A percentile compares a stretch with the other conserved stretches of the same genome.
Conservation (phyloP, 1,284 basidiomycete species). For the Cryptococcus hybrid region DNA sequence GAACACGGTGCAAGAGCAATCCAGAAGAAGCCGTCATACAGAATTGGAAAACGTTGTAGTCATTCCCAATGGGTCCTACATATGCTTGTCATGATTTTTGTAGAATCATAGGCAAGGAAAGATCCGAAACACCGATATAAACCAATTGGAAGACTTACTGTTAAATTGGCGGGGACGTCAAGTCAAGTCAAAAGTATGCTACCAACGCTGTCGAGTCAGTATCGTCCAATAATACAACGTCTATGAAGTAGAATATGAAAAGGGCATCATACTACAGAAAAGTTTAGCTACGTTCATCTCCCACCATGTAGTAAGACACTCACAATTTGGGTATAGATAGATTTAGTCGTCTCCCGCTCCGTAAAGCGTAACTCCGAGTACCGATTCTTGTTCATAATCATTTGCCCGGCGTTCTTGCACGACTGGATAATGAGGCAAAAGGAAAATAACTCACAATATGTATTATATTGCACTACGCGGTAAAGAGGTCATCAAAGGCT, state of each 20-base stretch:
- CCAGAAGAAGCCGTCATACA: conserved; percentile 32
- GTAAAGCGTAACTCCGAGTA: conserved; percentile 41
- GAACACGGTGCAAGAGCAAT: not conserved
- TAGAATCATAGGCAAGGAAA: conserved; percentile 37
- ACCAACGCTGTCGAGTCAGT: not conserved
- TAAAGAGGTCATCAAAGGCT: no score
- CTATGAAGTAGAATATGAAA: conserved; percentile 1
- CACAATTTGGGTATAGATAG: conserved; percentile 45
- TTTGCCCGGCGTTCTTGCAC: conserved; percentile 10
- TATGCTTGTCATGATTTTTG: conserved; percentile 48
- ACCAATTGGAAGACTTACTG: not conserved
- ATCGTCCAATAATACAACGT: not conserved
- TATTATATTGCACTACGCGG: not conserved
- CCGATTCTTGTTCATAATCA: conserved; percentile 49
- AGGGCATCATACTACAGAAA: conserved; percentile 26
- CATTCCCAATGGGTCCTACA: conserved; percentile 47
- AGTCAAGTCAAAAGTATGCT: not conserved
- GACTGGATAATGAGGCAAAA: not conserved
- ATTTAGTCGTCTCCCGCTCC: conserved; percentile 43
- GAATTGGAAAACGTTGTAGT: conserved; percentile 35
- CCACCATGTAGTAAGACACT: conserved; percentile 1
- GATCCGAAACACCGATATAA: not conserved
- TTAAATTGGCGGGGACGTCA: not conserved
- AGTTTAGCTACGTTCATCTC: conserved; percentile 7
- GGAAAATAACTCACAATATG: not conserved